Evolutionary conservation across 805 yeast species (phyloP).

Genomic region (Suhomyces sp.): DNA sequence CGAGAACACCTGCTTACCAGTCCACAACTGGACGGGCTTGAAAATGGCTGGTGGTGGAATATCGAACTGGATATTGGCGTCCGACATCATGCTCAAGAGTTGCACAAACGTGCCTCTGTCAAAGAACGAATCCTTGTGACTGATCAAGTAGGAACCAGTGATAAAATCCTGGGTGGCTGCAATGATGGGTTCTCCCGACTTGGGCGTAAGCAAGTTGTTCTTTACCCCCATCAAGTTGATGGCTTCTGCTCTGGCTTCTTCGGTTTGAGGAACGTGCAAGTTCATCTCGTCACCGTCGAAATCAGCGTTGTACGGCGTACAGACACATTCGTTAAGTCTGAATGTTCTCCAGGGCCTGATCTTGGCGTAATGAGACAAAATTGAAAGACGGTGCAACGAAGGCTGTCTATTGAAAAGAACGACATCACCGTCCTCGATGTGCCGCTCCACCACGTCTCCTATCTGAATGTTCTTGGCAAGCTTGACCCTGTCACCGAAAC

Average conservation of each 20-base stretch:
- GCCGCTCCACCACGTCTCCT: slow-evolving; percentile 96
- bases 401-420: slow-evolving; percentile 98
- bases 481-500: slow-evolving; percentile 81
- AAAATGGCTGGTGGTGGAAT: slow-evolving; percentile 92
- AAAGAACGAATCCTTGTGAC: slow-evolving; percentile 90
- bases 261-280: slow-evolving; percentile 97
- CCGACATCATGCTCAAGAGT: slow-evolving; percentile 92
- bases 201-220: slow-evolving; percentile 89
- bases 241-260: slow-evolving; percentile 99
- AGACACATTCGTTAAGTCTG: slow-evolving; percentile 95
- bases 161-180: slow-evolving; percentile 99
- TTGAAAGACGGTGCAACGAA: slow-evolving; percentile 90
- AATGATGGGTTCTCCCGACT: slow-evolving; percentile 97
- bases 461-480: slow-evolving; percentile 72
- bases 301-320: slow-evolving; percentile 99
- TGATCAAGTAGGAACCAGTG: slow-evolving; percentile 89
- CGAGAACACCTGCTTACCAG: slow-evolving; percentile 95
- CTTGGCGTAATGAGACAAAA: slow-evolving; percentile 92
- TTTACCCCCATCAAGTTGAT: slow-evolving; percentile 97
- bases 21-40: slow-evolving; percentile 91
- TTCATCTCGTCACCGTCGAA: slow-evolving; percentile 99
- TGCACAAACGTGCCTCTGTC: slow-evolving; percentile 84
- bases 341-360: slow-evolving; percentile 98
- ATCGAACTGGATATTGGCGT: slow-evolving; percentile 83
- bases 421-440: slow-evolving; percentile 94